Base-by-base conservation (phyloP, 768 basidiomycete species). In the Boletus rex-veris region DNA sequence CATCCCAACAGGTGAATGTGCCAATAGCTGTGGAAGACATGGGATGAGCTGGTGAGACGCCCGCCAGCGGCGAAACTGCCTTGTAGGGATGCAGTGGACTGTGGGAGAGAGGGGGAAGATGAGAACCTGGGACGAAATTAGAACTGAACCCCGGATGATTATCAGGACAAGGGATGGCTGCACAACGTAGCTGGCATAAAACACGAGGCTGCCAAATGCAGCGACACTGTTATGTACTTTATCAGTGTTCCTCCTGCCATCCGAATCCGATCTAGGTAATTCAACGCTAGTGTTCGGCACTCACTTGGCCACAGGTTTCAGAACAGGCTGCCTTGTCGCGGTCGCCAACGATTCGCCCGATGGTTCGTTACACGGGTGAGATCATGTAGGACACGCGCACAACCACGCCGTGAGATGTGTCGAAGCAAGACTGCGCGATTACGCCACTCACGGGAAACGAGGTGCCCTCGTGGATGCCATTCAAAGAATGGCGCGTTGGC, bases 121-220 rank as follows among this genome's bases (percentile, higher is more conserved):
- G 47, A 51, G 59, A 55, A 57, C 50, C 58, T 56, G 48, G 52
- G 33, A 63, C 52, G 48, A 48, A 62, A 68, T 63, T 70, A 57
- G 64, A 63, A 63, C 53, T 56, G 61, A 45, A 57, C 66, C 67
- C 59, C 33, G 63, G 54, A 58, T 61, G 66, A 70, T 70, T 71
- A 70, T 70, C 69, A 70, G 65, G 54, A 58, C 57, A 57, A 55
- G 58, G 53, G 40, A 54, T 50, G 57, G 45, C 58, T 54, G 40
- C 35, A 48, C 45, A 55, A 54, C 46, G 60, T 50, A 62, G 53
- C 59, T 66, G 68, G 59, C 68, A 61, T 50, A 16, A 62, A 61
- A 72, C 69, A 70, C 68, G 69, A 70, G 69, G 69, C 64, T 54
- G 66, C 64, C 67, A 64, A 70, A 72, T 53, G 57, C 38, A 67